These are phyloP conservation scores for Hyphodiscus hymeniophilus DNA, from an alignment of 495 filamentous ascomycete genomes.

Conservation along the genomic window DNA sequence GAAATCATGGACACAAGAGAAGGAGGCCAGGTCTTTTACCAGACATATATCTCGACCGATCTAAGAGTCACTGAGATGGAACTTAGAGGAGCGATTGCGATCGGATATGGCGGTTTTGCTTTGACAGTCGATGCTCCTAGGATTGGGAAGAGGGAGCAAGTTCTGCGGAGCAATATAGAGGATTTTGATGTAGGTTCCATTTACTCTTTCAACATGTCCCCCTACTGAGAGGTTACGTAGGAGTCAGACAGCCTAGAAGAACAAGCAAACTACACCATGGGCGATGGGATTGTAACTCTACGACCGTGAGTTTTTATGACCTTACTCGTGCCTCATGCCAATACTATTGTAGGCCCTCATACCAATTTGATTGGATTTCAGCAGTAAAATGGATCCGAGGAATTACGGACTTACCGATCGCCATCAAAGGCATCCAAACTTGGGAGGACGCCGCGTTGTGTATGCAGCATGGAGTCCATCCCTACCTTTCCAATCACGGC, in stretches of 20 bases:
- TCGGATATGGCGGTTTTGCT: neutral
- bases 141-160: neutral
- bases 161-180: neutral
- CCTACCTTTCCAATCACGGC: constrained; percentile 33
- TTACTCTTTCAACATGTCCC: neutral
- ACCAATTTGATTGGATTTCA: neutral
- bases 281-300: neutral
- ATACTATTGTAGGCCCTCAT: neutral
- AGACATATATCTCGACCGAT: neutral
- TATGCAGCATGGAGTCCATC: constrained; percentile 14
- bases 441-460: constrained; percentile 26
- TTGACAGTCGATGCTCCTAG: neutral
- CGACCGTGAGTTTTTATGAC: neutral
- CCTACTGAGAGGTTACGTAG: neutral
- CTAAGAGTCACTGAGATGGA: neutral
- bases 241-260: neutral
- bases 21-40: neutral
- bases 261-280: neutral
- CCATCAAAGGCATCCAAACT: constrained; percentile 26
- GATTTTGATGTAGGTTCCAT: neutral
- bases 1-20: neutral
- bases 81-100: neutral
- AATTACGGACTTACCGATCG: constrained; percentile 22
- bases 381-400: constrained; percentile 8
- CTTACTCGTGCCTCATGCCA: neutral